These are phyloP conservation scores for Aspergillus sp. DNA, from an alignment of 2,329 filamentous ascomycete species.

Conservation along the genomic window DNA sequence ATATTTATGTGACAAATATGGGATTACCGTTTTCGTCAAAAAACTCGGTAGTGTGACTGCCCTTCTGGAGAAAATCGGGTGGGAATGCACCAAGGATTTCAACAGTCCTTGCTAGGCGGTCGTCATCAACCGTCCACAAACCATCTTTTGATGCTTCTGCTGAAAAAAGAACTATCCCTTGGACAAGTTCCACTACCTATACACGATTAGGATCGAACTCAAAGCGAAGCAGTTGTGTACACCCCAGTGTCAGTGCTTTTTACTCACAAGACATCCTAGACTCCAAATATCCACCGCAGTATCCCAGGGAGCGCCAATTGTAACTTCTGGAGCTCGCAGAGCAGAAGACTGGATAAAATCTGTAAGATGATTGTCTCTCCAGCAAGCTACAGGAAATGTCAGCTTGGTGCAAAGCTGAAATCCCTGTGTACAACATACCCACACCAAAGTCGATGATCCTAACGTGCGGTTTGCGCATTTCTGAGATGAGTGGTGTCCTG, in stretches of 20 bases:
- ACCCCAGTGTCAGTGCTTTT: no score
- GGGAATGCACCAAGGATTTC: constrained; percentile 19
- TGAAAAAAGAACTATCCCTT: constrained; percentile 19
- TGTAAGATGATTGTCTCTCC: constrained; percentile 11
- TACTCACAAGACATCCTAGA: constrained; percentile 21
- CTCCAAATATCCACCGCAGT: constrained; percentile 22
- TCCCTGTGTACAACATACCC: constrained; percentile 6
- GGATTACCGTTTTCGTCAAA: constrained; percentile 15
- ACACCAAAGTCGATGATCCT: constrained; percentile 17
- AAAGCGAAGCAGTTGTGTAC: no score
- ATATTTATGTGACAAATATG: background rate
- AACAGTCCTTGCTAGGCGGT: constrained; percentile 17
- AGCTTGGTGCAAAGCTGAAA: background rate
- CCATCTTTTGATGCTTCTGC: constrained; percentile 14
- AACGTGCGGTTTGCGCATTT: constrained; percentile 9
- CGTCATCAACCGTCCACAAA: constrained; percentile 19
- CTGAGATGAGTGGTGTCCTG: constrained; percentile 13
- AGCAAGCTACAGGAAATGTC: constrained; percentile 8
- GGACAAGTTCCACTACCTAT: constrained; percentile 15
- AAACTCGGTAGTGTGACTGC: constrained; percentile 9
- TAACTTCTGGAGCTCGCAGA: constrained; percentile 17
- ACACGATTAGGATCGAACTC: background rate
- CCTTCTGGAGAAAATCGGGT: constrained; percentile 11
- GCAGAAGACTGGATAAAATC: constrained; percentile 14
- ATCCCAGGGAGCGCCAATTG: constrained; percentile 19